Evolutionary conservation across 495 filamentous ascomycete genomes (phyloP).

Genomic region (Parmelia sp.): DNA sequence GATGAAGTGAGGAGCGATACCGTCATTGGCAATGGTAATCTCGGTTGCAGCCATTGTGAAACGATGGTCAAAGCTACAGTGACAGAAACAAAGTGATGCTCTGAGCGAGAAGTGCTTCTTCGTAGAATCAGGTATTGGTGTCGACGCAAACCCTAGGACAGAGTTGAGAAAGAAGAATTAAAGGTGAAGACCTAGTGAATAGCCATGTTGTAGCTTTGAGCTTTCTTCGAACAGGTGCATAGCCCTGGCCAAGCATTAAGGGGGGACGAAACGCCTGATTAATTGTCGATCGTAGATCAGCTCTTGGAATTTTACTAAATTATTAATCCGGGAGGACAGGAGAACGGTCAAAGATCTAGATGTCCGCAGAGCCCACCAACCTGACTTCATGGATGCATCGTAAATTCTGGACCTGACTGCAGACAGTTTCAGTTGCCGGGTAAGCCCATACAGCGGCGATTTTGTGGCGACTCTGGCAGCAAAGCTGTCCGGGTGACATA

Average conservation of each 20-base stretch:
- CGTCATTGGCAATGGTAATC: not conserved
- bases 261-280: not conserved
- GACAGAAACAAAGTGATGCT: not conserved
- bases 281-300: not conserved
- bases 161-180: not conserved
- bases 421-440: not conserved
- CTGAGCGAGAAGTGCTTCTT: not conserved
- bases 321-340: not conserved
- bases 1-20: not conserved
- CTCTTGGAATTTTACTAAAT: not conserved
- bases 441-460: not conserved
- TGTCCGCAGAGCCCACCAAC: not conserved
- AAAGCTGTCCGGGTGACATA: not conserved
- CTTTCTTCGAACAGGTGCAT: not conserved
- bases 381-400: not conserved
- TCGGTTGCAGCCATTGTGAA: constrained; percentile 7
- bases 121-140: not conserved
- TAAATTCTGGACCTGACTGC: not conserved
- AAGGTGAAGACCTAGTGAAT: not conserved
- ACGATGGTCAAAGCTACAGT: not conserved
- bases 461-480: not conserved
- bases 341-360: not conserved
- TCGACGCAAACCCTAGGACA: not conserved
- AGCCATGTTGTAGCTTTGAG: not conserved
- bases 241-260: not conserved